Base-by-base conservation (phyloP, 495 filamentous ascomycete species). In the Stereocaulon alpinum region DNA sequence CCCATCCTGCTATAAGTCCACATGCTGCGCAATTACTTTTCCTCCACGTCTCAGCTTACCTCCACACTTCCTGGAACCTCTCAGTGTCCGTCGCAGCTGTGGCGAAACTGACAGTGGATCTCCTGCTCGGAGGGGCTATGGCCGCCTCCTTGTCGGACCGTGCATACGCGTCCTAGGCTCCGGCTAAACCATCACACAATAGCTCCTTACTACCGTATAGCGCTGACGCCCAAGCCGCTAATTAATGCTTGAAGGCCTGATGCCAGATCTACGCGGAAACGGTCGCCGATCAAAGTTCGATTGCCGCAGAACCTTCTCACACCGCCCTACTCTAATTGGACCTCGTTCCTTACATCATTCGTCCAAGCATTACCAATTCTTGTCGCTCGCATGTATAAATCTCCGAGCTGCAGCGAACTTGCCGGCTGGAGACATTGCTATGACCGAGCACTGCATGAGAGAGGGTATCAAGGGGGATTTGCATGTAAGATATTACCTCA, bases 291-390 rank as follows among this genome's bases (percentile, higher is more conserved):
- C 48, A 14, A 29, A 9, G 15, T 2, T 49, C 24, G 24, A 24
- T 24, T 24, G 24, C 24, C 24, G 24, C 24, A 24, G 24, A 24
- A 24, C 24, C 24, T 24, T 24, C 24, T 1, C 3, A 24, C 45
- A 27, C 45, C 18, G 20, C 45, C 45, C 22, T 27, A 48, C 45
- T 48, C 29, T 48, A 48, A 48, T 48, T 48, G 45, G 47, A 50
- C 47, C 47, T 50, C 47, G 18, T 24, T 50, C 47, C 27, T 50
- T 27, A 50, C 47, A 50, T 24, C 24, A 24, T 24, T 24, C 24
- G 24, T 24, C 1, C 3, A 24, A 24, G 24, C 24, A 24, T 3
- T 24, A 24, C 47, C 47, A 15, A 30, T 30, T 7, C 30, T 22
- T 32, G 2, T 18, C 4, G 18, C 27, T 32, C 54, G 17, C 54